Percentiles rank a stretch among this genome's conserved stretches.
Evolutionary conservation across 1,284 basidiomycete species (phyloP).

Genomic region (Sporisorium exsertum): DNA sequence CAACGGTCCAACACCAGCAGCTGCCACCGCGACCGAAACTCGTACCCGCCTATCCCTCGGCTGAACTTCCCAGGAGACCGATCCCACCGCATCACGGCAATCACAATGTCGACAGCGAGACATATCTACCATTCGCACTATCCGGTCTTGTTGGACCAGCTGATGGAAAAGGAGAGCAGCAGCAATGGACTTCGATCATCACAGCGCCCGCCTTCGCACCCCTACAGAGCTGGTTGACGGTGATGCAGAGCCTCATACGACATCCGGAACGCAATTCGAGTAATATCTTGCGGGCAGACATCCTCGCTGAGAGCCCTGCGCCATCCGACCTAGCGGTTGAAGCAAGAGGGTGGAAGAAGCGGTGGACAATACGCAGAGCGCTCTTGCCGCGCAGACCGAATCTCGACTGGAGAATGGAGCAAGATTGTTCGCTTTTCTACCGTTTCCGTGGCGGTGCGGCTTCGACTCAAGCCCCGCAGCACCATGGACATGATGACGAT

Average conservation of each 20-base stretch:
- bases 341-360: constrained; percentile 22
- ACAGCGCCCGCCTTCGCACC: constrained; percentile 46
- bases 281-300: constrained; percentile 63
- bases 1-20: constrained; percentile 35
- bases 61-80: constrained; percentile 1
- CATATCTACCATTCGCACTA: constrained; percentile 7
- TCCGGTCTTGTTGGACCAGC: constrained; percentile 1
- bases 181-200: constrained; percentile 36
- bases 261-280: constrained; percentile 65
- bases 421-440: constrained; percentile 45
- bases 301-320: constrained; percentile 29
- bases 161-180: background rate
- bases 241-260: constrained; percentile 57
- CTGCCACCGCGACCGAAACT: constrained; percentile 42
- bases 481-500: background rate
- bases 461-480: background rate
- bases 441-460: background rate
- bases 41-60: constrained; percentile 27
- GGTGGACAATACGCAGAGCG: constrained; percentile 31
- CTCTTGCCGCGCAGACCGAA: constrained; percentile 47
- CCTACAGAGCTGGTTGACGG: constrained; percentile 40
- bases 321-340: background rate
- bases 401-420: constrained; percentile 48
- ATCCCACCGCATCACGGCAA: background rate
- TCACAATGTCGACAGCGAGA: background rate